These are phyloP conservation scores for Thielaviopsis musarum DNA, from an alignment of 2,329 filamentous ascomycete genomes.

Conservation along the genomic window DNA sequence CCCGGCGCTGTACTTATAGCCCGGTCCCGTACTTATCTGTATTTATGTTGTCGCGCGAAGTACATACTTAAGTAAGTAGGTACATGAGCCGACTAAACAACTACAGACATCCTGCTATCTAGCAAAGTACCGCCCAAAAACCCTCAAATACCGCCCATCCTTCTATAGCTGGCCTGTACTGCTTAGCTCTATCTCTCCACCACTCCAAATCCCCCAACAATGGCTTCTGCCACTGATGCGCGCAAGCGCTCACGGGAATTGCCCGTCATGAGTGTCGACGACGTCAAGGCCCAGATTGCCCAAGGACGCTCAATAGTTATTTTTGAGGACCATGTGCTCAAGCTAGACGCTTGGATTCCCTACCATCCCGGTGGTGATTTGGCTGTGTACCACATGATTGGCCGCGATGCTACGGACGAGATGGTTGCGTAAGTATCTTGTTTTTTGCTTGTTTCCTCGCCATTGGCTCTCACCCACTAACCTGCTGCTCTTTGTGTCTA, in stretches of 20 bases:
- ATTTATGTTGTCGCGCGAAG: too few species aligned
- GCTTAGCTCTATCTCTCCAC: background rate
- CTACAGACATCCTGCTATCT: too few species aligned
- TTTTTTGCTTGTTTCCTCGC: background rate
- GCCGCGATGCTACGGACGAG: conserved; percentile 86
- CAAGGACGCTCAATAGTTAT: conserved; percentile 68
- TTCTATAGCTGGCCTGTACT: background rate
- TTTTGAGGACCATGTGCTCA: conserved; percentile 63
- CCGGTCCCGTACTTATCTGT: background rate
- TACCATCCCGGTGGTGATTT: conserved; percentile 89
- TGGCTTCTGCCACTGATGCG: conserved; percentile 9
- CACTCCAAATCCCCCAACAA: background rate
- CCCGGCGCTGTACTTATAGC: background rate
- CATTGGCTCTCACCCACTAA: background rate
- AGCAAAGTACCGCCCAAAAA: too few species aligned
- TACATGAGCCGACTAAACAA: too few species aligned
- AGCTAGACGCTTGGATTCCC: conserved; percentile 72
- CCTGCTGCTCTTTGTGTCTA: conserved; percentile 20
- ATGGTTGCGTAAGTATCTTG: conserved; percentile 56
- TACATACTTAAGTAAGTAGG: too few species aligned
- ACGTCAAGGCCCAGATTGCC: conserved; percentile 59
- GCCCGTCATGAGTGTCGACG: conserved; percentile 23
- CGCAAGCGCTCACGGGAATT: conserved; percentile 15
- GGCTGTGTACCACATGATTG: conserved; percentile 83
- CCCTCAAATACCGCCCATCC: too few species aligned